A percentile compares a stretch with the other conserved stretches of the same genome.
These are phyloP conservation scores for Talaromyces nanjingensis DNA, from an alignment of 495 filamentous ascomycete species.

Conservation along the genomic window DNA sequence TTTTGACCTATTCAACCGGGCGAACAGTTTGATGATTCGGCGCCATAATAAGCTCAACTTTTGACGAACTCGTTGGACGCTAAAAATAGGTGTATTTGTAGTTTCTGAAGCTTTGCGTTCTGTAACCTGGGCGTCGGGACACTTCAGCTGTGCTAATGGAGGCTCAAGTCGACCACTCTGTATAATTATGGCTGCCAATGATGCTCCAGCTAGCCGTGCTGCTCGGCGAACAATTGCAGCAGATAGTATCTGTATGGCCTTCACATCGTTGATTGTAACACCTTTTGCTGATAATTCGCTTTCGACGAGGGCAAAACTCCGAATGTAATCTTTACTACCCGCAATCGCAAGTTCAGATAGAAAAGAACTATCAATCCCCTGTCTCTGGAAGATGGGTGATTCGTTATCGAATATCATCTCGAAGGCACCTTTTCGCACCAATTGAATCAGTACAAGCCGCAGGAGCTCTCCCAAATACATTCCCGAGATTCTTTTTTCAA, in stretches of 20 bases:
- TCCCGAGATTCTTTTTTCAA: slow-evolving; percentile 94
- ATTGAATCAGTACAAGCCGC: slow-evolving; percentile 20
- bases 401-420: background rate
- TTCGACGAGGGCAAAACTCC: slow-evolving; percentile 63
- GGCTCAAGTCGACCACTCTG: slow-evolving; percentile 13
- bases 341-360: slow-evolving; percentile 66
- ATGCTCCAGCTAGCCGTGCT: slow-evolving; percentile 17
- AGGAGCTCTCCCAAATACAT: slow-evolving; percentile 98
- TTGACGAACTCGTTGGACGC: background rate
- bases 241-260: slow-evolving; percentile 14
- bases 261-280: slow-evolving; percentile 33
- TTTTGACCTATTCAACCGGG: background rate
- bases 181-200: slow-evolving; percentile 18
- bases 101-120: background rate
- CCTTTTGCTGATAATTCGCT: slow-evolving; percentile 50
- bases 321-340: slow-evolving; percentile 68
- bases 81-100: background rate
- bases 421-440: background rate
- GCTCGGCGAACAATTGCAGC: slow-evolving; percentile 16
- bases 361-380: slow-evolving; percentile 68
- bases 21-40: slow-evolving; percentile 1
- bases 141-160: background rate
- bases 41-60: slow-evolving; percentile 1
- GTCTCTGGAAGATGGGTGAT: background rate
- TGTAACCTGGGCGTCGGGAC: background rate